Conservation (phyloP, 2,329 filamentous ascomycete genomes). For the Sphaerulina musiva region DNA sequence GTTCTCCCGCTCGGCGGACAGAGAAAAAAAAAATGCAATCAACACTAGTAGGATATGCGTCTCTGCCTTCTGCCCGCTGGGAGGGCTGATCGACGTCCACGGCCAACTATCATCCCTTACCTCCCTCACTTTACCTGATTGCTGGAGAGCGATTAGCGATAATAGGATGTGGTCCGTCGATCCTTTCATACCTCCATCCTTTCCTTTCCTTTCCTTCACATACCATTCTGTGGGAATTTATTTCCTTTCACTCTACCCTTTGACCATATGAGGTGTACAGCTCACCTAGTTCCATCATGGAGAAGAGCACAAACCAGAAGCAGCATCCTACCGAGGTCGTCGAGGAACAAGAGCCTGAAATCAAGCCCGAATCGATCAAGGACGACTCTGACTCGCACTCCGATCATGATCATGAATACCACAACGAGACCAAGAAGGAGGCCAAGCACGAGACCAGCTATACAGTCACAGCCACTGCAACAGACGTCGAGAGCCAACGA, state of each 20-base stretch:
- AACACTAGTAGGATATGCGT: too few relatives aligned
- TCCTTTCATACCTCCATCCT: neutral
- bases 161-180: too few relatives aligned
- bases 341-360: conserved; percentile 13
- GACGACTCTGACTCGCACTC: conserved; percentile 6
- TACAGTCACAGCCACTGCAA: neutral
- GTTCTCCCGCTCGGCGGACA: neutral
- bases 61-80: too few relatives aligned
- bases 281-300: neutral
- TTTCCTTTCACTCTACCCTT: neutral
- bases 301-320: conserved; percentile 6
- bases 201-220: neutral
- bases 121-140: too few relatives aligned
- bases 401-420: neutral
- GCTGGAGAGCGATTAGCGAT: too few relatives aligned
- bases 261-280: neutral
- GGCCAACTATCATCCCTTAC: neutral
- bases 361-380: conserved; percentile 9
- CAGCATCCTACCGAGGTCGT: conserved; percentile 16
- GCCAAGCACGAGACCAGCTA: conserved; percentile 7
- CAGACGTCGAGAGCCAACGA: conserved; percentile 16
- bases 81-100: too few relatives aligned
- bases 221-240: neutral
- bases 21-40: neutral
- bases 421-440: neutral